Base-by-base conservation (phyloP, 225 moss, liverwort and hornwort species). In the Antitrichia curtipendula region DNA sequence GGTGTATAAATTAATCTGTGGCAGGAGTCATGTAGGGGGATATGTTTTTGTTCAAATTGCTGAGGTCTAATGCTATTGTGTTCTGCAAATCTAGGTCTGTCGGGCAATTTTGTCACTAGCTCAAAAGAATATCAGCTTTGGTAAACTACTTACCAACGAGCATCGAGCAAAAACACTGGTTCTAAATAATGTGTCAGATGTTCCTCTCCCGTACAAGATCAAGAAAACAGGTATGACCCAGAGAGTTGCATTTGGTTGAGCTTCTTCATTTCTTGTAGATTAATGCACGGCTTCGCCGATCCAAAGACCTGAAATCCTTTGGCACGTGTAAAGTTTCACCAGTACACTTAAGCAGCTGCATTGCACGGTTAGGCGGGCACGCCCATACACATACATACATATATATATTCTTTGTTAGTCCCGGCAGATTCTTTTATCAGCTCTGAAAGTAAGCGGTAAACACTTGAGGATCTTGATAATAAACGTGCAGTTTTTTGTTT, bases 131-230 rank as follows among this genome's bases (percentile, higher is more conserved):
- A 97, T 97, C 87, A 97, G 92, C 90, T 97, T 97, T 89, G 97
- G 97, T 75, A 96, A 95, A 93, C 86, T 97, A 80, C 94, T 97
- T 78, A 97, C 97, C 43, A 97, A 97, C 90, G 97, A 97, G 88
- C 97, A 97, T 93, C 97, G 97, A 83, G 97, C 96, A 68, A 97
- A 96, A 90, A 97, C 96, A 49, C 87, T 97, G 93, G 97, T 97
- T 54, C 89, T 97, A 21, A 96, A 91, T 78, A 97, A 97, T 80
- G 90, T 92, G 77, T 94, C 96, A 85, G 97, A 95, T 95, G 92
- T 95, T 82, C 95, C 97, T 82, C 91, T 97, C 54, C 93, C 94
- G 17, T 97, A 97, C 87, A 97, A 97, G 89, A 93, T 97, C 86
- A 97, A 95, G 88, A 97, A 97, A 91, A 97, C 97, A 75, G 97